Base-by-base conservation (phyloP, 352 stramenopile species). In the Phytophthora vignae region DNA sequence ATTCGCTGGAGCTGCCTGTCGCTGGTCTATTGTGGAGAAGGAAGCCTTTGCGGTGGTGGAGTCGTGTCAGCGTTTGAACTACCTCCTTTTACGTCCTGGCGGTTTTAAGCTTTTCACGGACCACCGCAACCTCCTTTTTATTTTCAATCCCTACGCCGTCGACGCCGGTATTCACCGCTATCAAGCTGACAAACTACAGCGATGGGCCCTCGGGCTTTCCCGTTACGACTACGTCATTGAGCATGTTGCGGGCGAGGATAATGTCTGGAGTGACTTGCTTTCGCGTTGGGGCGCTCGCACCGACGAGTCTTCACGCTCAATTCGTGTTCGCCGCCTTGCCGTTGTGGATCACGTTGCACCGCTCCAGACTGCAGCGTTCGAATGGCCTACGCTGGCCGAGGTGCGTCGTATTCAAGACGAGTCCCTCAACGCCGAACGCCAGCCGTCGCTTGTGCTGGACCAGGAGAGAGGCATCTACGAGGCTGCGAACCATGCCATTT, bases 141-240 rank as follows among this genome's bases (percentile, higher is more conserved):
- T 42, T 15, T 57, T 57, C 25, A 42, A 57, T 17, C 52, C 52
- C 15, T 57, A 57, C 10, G 52, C 52, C 1, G 22, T 57, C 40
- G 40, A 57, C 52, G 25, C 52, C 21, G 25, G 25, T 4, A 42
- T 57, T 21, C 52, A 57, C 21, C 52, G 25, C 3, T 57, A 57
- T 15, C 11, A 40, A 40, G 52, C 52, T 0, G 52, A 57, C 27
- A 57, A 38, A 7, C 52, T 40, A 10, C 27, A 57, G 1, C 52
- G 27, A 8, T 57, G 52, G 52, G 52, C 52, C 8, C 15, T 57
- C 14, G 25, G 52, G 11, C 27, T 31, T 31, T 49, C 40, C 12
- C 19, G 40, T 15, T 49, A 19, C n/a, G n/a, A 49, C n/a, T 49
- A 48, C 17, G 40, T n/a, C 11, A 48, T 49, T 15, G 15, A 49